phyloP scores from a whole-genome alignment of 1,139 yeast species.

The Nakaseomyces uthaithaninus region DNA sequence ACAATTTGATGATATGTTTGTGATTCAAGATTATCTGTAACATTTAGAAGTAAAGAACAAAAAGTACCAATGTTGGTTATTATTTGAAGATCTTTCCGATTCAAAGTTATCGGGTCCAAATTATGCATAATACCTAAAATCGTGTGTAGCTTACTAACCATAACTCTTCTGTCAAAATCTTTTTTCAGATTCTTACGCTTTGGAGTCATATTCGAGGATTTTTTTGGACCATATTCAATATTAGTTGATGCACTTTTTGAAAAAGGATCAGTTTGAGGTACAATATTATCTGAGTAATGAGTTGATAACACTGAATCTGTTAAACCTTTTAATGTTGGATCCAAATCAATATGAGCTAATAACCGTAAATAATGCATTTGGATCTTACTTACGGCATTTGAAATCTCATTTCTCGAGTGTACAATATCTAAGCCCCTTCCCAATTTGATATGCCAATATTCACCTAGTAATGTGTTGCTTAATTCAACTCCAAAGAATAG shows the following conservation, averaged over 20 bases:
- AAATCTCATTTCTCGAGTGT: constrained; percentile 17
- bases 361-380: constrained; percentile 26
- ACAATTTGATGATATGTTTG: constrained; percentile 9
- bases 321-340: constrained; percentile 41
- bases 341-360: constrained; percentile 30
- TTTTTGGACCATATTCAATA: constrained; percentile 16
- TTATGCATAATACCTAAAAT: constrained; percentile 15
- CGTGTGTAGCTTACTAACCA: constrained; percentile 17
- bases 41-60: neutral
- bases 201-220: constrained; percentile 31
- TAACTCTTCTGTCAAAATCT: constrained; percentile 23
- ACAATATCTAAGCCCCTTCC: constrained; percentile 22
- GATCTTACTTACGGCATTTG: constrained; percentile 28
- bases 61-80: neutral
- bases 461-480: constrained; percentile 19
- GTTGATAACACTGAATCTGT: constrained; percentile 40
- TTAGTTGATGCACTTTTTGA: neutral
- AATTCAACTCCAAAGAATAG: constrained; percentile 24
- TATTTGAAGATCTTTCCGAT: neutral
- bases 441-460: constrained; percentile 27
- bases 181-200: constrained; percentile 23
- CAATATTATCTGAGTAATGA: neutral
- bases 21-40: constrained; percentile 10
- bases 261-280: too few relatives aligned
- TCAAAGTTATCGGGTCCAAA: constrained; percentile 13